phyloP scores from a whole-genome alignment of 352 stramenopile species.

The Phytophthora kernoviae region DNA sequence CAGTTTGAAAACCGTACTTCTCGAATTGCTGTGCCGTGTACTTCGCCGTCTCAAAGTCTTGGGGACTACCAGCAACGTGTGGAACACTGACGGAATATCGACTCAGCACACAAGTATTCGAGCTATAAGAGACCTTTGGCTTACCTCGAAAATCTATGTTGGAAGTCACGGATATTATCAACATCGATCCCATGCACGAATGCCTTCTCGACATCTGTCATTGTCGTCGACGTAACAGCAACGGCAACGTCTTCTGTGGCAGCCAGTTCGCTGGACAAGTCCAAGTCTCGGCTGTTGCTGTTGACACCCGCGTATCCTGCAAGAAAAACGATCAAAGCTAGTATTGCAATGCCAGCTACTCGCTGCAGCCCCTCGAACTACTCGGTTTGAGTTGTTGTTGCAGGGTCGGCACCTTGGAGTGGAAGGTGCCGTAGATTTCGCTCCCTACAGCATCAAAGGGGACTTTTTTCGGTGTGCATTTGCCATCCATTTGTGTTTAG shows the following conservation, averaged over 20 bases:
- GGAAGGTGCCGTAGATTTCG: conserved; percentile 2
- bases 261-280: conserved; percentile 5
- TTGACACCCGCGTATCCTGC: conserved; percentile 10
- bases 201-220: conserved; percentile 13
- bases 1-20: conserved; percentile 51
- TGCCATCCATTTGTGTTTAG: neutral
- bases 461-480: neutral
- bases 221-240: no score
- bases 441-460: neutral
- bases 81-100: conserved; percentile 19
- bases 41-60: conserved; percentile 45
- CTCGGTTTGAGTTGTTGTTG: neutral
- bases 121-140: conserved; percentile 1
- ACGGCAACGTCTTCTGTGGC: neutral
- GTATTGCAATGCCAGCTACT: conserved; percentile 5
- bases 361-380: neutral
- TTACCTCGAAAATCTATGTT: conserved; percentile 44
- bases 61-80: conserved; percentile 34
- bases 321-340: conserved; percentile 15
- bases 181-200: conserved; percentile 29
- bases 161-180: conserved; percentile 34
- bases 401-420: neutral
- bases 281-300: conserved; percentile 4
- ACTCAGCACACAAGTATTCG: no score
- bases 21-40: conserved; percentile 54